Evolutionary conservation across 108 stramenopile genomes (phyloP).

Genomic region (Cyclotella sp.): DNA sequence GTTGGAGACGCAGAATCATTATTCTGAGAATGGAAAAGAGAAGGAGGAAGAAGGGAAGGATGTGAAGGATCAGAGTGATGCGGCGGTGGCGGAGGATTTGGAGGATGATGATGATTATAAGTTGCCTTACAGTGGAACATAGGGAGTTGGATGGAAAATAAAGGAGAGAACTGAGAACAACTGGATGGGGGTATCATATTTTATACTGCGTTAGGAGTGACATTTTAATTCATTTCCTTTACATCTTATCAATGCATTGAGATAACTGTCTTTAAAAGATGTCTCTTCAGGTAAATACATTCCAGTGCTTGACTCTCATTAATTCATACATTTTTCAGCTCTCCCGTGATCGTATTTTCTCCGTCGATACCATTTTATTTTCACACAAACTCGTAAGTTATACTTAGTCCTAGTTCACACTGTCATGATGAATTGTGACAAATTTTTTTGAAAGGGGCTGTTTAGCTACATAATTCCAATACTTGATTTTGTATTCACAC

Average conservation of each 20-base stretch:
- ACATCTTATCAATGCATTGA: neutral
- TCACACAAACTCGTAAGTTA: no score
- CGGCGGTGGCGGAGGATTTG: constrained; percentile 64
- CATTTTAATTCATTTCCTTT: constrained; percentile 7
- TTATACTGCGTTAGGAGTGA: neutral
- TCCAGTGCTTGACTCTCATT: no score
- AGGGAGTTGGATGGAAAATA: neutral
- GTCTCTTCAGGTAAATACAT: no score
- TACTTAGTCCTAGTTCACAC: no score
- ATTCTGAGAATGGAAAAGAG: neutral
- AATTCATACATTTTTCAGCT: no score
- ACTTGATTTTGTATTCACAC: no score
- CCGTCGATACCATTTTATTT: no score
- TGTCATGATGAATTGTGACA: no score
- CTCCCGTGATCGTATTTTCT: no score
- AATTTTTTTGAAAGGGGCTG: no score
- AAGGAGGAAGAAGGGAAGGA: neutral
- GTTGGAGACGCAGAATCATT: constrained; percentile 60
- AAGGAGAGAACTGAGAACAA: neutral
- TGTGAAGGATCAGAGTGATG: constrained; percentile 40
- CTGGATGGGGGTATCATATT: neutral
- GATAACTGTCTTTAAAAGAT: no score
- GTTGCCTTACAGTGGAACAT: constrained; percentile 40
- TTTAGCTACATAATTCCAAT: no score
- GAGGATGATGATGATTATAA: constrained; percentile 68